phyloP scores from a whole-genome alignment of 2,329 filamentous ascomycete genomes.

The Calonectria naviculata region DNA sequence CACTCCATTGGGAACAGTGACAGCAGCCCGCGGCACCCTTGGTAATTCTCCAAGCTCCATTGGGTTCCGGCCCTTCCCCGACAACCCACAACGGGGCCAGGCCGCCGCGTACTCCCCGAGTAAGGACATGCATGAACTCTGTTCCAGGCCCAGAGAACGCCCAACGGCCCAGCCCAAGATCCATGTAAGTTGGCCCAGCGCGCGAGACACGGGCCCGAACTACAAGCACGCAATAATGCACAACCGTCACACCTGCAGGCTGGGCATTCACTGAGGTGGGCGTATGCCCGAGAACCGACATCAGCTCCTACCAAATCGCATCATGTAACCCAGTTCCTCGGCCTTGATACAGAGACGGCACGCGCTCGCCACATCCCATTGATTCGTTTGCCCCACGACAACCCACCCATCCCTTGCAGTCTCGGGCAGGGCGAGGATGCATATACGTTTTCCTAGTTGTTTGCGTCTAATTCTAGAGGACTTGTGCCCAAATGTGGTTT shows the following conservation, averaged over 20 bases:
- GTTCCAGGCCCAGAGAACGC: background rate
- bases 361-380: background rate
- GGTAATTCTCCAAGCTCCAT: background rate
- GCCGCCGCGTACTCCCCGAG: background rate
- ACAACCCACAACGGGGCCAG: background rate
- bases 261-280: background rate
- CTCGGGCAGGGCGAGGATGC: background rate
- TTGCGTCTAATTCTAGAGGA: background rate
- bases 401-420: background rate
- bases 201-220: background rate
- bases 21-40: background rate
- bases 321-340: background rate
- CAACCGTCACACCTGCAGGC: constrained; percentile 6
- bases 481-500: background rate
- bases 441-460: background rate
- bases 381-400: background rate
- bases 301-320: background rate
- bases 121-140: constrained; percentile 14
- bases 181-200: background rate
- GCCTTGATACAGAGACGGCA: background rate
- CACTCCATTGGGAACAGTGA: background rate
- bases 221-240: constrained; percentile 13
- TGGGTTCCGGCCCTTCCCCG: background rate
- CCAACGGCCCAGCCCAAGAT: background rate
- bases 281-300: background rate